Conservation (phyloP, 1,284 basidiomycete species). For the Ganoderma resinaceum region DNA sequence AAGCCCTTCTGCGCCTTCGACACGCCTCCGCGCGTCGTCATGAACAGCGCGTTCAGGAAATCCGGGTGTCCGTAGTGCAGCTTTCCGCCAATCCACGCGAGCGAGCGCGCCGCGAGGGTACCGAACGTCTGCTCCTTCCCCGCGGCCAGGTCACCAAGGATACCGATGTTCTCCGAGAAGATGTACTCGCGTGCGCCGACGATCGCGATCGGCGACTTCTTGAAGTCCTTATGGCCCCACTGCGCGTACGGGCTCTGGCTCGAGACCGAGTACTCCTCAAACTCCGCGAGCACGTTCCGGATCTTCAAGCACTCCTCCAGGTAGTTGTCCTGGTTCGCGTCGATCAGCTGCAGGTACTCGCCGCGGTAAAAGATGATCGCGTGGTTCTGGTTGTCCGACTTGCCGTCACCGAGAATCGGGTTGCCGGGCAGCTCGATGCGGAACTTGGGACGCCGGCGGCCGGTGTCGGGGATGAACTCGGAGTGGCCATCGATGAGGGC, state of each 20-base stretch:
- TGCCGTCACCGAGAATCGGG: constrained; percentile 98
- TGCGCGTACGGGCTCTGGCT: constrained; percentile 92
- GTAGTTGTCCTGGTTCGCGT: constrained; percentile 99
- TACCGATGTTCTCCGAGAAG: constrained; percentile 99
- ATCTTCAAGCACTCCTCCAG: constrained; percentile 99
- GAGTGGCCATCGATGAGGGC: constrained; percentile 98
- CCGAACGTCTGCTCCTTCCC: constrained; percentile 99
- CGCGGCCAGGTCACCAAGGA: constrained; percentile 96
- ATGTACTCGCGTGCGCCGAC: constrained; percentile 99
- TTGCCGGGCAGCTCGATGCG: constrained; percentile 98
- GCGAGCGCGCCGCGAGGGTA: constrained; percentile 92
- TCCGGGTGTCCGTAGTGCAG: constrained; percentile 99
- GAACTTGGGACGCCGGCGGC: constrained; percentile 95
- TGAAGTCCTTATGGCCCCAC: constrained; percentile 88
- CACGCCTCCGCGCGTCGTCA: constrained; percentile 98
- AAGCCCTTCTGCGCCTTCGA: constrained; percentile 99
- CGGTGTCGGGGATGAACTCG: constrained; percentile 91
- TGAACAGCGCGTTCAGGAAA: constrained; percentile 98
- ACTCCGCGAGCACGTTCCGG: constrained; percentile 97
- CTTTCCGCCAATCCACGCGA: constrained; percentile 98
- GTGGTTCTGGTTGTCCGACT: constrained; percentile 99
- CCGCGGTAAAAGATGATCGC: constrained; percentile 99
- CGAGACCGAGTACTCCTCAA: constrained; percentile 92
- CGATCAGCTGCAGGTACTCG: constrained; percentile 98
- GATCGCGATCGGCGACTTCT: constrained; percentile 92